Conservation (phyloP, 257 asterid genomes). For the Anisodus acutangulus region DNA sequence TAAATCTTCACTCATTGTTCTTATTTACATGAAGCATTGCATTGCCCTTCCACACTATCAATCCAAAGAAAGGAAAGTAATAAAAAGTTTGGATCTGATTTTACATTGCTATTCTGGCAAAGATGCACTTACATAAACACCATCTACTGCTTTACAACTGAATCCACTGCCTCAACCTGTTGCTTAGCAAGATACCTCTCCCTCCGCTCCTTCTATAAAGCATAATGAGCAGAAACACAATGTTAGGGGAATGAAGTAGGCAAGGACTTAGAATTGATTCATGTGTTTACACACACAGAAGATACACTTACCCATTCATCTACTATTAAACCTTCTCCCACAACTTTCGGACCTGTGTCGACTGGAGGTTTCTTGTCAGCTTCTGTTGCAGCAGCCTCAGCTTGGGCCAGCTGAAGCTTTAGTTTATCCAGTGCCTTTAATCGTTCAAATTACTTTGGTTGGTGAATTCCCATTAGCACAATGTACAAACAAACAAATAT, state of each 20-base stretch:
- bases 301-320: slow-evolving; percentile 39
- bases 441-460: background rate
- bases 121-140: slow-evolving; percentile 17
- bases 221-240: background rate
- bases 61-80: slow-evolving; percentile 10
- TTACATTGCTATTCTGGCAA: slow-evolving; percentile 27
- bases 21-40: slow-evolving; percentile 27
- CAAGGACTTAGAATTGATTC: background rate
- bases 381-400: slow-evolving; percentile 38
- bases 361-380: slow-evolving; percentile 33
- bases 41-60: slow-evolving; percentile 17
- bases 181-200: slow-evolving; percentile 37
- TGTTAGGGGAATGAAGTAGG: slow-evolving; percentile 8
- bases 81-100: slow-evolving; percentile 6
- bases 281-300: background rate
- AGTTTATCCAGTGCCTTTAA: slow-evolving; percentile 37
- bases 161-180: slow-evolving; percentile 36
- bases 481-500: background rate
- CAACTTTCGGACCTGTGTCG: slow-evolving; percentile 31
- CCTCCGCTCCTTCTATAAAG: slow-evolving; percentile 35
- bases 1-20: slow-evolving; percentile 9
- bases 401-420: slow-evolving; percentile 37
- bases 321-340: slow-evolving; percentile 34
- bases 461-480: slow-evolving; percentile 1
- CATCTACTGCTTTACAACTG: slow-evolving; percentile 8